Conservation (phyloP, 2,329 filamentous ascomycete genomes). For the Pseudogymnoascus sp. region DNA sequence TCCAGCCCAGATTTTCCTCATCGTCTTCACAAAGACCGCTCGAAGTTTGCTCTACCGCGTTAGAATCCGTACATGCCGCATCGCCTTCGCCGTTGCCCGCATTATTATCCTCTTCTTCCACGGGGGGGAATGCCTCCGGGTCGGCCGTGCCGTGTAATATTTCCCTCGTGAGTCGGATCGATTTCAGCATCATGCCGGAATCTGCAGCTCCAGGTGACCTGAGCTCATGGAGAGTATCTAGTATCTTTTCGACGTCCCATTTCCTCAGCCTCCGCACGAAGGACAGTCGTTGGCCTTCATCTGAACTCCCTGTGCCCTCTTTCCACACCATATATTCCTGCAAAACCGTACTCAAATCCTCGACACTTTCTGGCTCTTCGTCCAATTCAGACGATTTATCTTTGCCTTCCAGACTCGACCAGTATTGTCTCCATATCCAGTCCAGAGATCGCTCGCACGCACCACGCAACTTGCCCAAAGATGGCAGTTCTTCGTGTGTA, state of each 20-base stretch:
- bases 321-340: slow-evolving; percentile 15
- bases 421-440: slow-evolving; percentile 91
- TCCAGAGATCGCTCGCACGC: slow-evolving; percentile 63
- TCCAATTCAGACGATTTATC: slow-evolving; percentile 20
- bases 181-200: slow-evolving; percentile 15
- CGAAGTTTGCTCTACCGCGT: neutral
- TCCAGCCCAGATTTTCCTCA: slow-evolving; percentile 37
- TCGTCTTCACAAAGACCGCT: neutral
- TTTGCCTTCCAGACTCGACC: slow-evolving; percentile 45
- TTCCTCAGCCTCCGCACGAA: neutral
- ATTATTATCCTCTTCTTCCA: neutral
- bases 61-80: neutral
- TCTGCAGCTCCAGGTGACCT: slow-evolving; percentile 16
- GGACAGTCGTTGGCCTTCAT: neutral
- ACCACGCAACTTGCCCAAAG: slow-evolving; percentile 62
- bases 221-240: slow-evolving; percentile 21
- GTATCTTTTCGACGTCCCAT: slow-evolving; percentile 12
- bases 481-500: slow-evolving; percentile 81
- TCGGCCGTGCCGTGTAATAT: neutral
- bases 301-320: neutral
- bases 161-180: slow-evolving; percentile 26
- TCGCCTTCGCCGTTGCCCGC: neutral
- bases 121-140: neutral
- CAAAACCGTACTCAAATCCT: slow-evolving; percentile 13
- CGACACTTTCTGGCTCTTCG: slow-evolving; percentile 12